phyloP scores from a whole-genome alignment of 768 basidiomycete species.

The Tylopilus intermedius region DNA sequence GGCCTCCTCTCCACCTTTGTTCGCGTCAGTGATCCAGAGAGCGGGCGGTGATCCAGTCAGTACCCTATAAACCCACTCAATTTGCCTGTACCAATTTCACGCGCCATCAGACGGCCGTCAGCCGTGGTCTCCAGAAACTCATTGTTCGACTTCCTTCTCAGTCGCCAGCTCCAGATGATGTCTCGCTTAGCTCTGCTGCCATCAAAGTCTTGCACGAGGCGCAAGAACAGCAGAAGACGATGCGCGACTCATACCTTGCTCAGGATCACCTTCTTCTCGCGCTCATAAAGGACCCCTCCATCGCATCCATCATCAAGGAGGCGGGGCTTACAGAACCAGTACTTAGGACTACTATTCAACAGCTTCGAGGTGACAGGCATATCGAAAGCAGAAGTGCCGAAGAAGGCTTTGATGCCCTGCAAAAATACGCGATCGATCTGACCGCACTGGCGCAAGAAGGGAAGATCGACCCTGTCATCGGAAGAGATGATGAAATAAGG shows the following conservation, averaged over 20 bases:
- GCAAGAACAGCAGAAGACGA: constrained; percentile 69
- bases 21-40: constrained; percentile 71
- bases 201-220: constrained; percentile 71
- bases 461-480: constrained; percentile 93
- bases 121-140: constrained; percentile 66
- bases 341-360: constrained; percentile 71
- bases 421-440: constrained; percentile 83
- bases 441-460: constrained; percentile 86
- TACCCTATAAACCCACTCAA: not conserved
- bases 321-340: constrained; percentile 64
- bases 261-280: constrained; percentile 90
- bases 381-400: constrained; percentile 86
- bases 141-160: constrained; percentile 82
- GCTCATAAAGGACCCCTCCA: constrained; percentile 66
- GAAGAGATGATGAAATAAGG: constrained; percentile 88
- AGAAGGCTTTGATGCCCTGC: constrained; percentile 87
- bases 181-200: constrained; percentile 52
- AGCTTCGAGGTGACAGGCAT: constrained; percentile 76
- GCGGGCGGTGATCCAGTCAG: constrained; percentile 83
- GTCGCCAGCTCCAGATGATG: constrained; percentile 80
- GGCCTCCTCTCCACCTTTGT: constrained; percentile 50
- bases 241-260: constrained; percentile 89
- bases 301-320: constrained; percentile 70
- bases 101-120: constrained; percentile 45
- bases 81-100: not conserved